A percentile compares a stretch with the other conserved stretches of the same genome.
Evolutionary conservation across 2,329 filamentous ascomycete species (phyloP).

Genomic region (Phialophora verrucosa): DNA sequence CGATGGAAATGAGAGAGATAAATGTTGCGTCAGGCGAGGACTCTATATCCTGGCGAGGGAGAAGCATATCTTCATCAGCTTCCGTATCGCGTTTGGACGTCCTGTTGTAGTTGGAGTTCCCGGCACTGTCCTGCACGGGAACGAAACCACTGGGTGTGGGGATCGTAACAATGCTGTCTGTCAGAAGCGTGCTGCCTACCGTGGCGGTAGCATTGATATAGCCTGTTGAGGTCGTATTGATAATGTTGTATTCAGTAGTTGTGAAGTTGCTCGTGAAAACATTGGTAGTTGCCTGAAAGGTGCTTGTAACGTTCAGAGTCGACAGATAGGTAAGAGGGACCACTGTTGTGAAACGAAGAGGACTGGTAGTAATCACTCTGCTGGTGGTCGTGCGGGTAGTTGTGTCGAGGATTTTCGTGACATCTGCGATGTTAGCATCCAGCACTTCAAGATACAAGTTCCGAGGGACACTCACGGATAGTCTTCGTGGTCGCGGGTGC

Average conservation of each 20-base stretch:
- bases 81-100: neutral
- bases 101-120: slow-evolving; percentile 4
- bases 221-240: neutral
- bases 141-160: slow-evolving; percentile 10
- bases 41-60: neutral
- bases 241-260: neutral
- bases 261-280: slow-evolving; percentile 8
- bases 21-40: neutral
- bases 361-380: neutral
- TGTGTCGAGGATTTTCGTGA: slow-evolving; percentile 1
- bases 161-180: neutral
- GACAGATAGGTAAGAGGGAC: neutral
- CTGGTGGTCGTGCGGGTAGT: neutral
- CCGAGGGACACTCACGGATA: neutral
- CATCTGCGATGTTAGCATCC: neutral
- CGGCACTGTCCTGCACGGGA: slow-evolving; percentile 5
- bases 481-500: neutral
- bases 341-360: slow-evolving; percentile 4
- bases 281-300: neutral
- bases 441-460: neutral
- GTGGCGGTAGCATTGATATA: slow-evolving; percentile 8
- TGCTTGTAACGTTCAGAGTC: neutral
- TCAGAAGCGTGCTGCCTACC: neutral
- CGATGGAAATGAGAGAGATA: slow-evolving; percentile 12
- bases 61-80: neutral